Evolutionary conservation across 345 rosid species (phyloP).

Genomic region (Arabidopsis suecica): DNA sequence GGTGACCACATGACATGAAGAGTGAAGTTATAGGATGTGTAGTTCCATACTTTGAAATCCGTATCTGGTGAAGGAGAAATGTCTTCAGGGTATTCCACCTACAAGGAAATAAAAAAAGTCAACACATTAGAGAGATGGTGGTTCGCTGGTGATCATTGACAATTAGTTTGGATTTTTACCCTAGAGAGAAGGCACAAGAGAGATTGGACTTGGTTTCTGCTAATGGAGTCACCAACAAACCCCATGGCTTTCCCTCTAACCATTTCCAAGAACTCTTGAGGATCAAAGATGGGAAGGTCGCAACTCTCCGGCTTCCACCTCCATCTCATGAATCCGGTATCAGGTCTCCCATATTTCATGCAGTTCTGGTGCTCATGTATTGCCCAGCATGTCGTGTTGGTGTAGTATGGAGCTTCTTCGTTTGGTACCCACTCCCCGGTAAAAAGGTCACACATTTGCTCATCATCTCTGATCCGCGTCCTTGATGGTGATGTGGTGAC

Average conservation of each 20-base stretch:
- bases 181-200: slow-evolving; percentile 85
- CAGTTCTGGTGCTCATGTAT: slow-evolving; percentile 91
- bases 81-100: slow-evolving; percentile 80
- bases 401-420: slow-evolving; percentile 77
- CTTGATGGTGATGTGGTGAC: slow-evolving; percentile 16
- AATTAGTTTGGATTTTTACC: slow-evolving; percentile 49
- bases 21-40: slow-evolving; percentile 76
- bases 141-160: slow-evolving; percentile 13
- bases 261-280: slow-evolving; percentile 73
- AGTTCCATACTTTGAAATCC: slow-evolving; percentile 64
- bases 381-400: slow-evolving; percentile 77
- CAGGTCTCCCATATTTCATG: slow-evolving; percentile 84
- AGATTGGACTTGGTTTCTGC: slow-evolving; percentile 90
- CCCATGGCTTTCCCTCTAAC: slow-evolving; percentile 78
- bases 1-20: slow-evolving; percentile 73
- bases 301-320: slow-evolving; percentile 87
- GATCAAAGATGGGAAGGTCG: slow-evolving; percentile 72
- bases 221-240: slow-evolving; percentile 87
- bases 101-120: slow-evolving; percentile 21
- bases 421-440: slow-evolving; percentile 82
- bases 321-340: slow-evolving; percentile 72
- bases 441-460: slow-evolving; percentile 66
- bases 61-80: slow-evolving; percentile 59
- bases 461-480: slow-evolving; percentile 10
- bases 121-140: slow-evolving; percentile 16